Percentiles rank a stretch among this genome's conserved stretches.
These are phyloP conservation scores for Exophiala alcalophila DNA, from an alignment of 2,329 filamentous ascomycete genomes.

Conservation along the genomic window DNA sequence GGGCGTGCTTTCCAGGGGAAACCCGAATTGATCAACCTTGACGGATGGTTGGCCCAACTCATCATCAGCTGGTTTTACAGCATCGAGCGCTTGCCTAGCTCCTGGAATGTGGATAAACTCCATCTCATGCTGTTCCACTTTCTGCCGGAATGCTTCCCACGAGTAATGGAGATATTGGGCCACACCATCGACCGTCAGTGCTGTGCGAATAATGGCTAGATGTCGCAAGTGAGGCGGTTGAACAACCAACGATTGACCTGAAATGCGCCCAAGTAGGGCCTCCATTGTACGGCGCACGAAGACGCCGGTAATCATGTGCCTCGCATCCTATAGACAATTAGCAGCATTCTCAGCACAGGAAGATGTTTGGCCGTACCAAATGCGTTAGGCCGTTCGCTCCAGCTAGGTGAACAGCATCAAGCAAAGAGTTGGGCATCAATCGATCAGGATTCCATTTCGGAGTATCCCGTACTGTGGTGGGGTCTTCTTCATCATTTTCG, in stretches of 20 bases:
- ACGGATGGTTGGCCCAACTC: background rate
- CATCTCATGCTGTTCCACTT: constrained; percentile 48
- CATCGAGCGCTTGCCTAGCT: constrained; percentile 14
- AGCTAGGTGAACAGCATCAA: constrained; percentile 46
- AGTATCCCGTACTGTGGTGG: constrained; percentile 35
- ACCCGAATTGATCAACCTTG: constrained; percentile 46
- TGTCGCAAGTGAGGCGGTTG: constrained; percentile 58
- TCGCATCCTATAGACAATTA: constrained; percentile 11
- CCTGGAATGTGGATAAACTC: constrained; percentile 18
- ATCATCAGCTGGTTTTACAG: background rate
- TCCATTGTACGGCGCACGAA: constrained; percentile 57
- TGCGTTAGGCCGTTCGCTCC: constrained; percentile 52
- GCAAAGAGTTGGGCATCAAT: constrained; percentile 52
- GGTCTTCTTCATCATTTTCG: constrained; percentile 6
- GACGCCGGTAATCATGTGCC: constrained; percentile 46
- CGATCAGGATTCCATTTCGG: constrained; percentile 57
- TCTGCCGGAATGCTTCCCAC: constrained; percentile 50
- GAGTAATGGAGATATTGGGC: constrained; percentile 57
- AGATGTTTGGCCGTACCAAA: constrained; percentile 31
- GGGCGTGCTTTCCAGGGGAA: constrained; percentile 38
- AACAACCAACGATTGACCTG: constrained; percentile 56
- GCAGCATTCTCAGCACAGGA: background rate
- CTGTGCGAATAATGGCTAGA: constrained; percentile 56
- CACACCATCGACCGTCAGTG: constrained; percentile 45
- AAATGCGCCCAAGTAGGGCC: constrained; percentile 50